Evolutionary conservation across 306 rosid genomes (phyloP), one percentile per base, ranked within the genome.

Genomic region (Ammopiptanthus mongolicus): DNA sequence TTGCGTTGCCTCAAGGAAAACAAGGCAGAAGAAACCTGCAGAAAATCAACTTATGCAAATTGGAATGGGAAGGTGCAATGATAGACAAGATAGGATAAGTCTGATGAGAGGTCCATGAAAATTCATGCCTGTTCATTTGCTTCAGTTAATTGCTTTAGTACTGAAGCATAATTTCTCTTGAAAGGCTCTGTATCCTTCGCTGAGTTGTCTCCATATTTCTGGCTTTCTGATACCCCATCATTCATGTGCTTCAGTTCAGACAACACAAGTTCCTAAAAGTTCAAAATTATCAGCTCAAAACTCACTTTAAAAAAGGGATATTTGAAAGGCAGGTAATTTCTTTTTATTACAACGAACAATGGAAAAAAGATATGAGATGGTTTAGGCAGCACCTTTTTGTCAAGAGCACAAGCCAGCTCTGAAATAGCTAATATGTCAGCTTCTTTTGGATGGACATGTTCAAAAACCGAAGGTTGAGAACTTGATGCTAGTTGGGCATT

Each of bases 91-190:
- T 41, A 70, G 21, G 41, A 66, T 73, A 64, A 81, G 41, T 34
- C 17, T 33, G 69, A 57, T 62, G 58, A 65, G 70, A 65, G 39
- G 68, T 59, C 57, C 55, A 80, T 62, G 42, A 65, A 80, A 74
- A 77, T 69, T 25, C 82, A 72, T 86, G 71, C 98, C 96, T 95
- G 91, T 15, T 87, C 91, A 77, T 92, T 95, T 76, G 82, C 93
- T 86, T 90, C 97, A 71, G 86, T 82, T 80, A 90, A 81, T 75
- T 88, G 97, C 81, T 88, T 81, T 56, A 91, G 78, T 21, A 88
- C 87, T 36, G 97, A 90, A 85, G 97, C 97, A 83, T 90, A 91
- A 77, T 86, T 90, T 87, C 90, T 95, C 82, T 83, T 91, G 69
- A 95, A 91, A 74, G 82, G 63, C 80, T 95, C 98, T 7, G 88